Evolutionary conservation across 2,329 filamentous ascomycete species (phyloP).

Genomic region (Capronia coronata): DNA sequence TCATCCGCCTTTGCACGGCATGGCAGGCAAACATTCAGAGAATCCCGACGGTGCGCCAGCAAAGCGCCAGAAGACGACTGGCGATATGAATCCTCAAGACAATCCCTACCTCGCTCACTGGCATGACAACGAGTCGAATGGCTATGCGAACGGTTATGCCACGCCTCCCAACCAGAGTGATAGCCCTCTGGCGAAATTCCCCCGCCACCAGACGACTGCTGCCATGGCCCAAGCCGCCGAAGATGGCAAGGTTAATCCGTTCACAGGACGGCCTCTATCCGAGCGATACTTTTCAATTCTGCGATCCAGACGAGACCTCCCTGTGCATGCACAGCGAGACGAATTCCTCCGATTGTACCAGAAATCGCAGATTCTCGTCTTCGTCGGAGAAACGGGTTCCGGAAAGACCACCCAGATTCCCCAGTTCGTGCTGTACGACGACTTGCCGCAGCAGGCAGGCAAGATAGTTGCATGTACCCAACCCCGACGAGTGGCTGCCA

Average conservation of each 20-base stretch:
- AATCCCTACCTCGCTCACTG: slow-evolving; percentile 93
- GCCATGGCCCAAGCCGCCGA: slow-evolving; percentile 67
- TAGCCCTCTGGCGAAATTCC: slow-evolving; percentile 59
- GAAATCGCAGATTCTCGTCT: slow-evolving; percentile 89
- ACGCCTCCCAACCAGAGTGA: slow-evolving; percentile 35
- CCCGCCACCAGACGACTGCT: slow-evolving; percentile 73
- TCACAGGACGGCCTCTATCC: slow-evolving; percentile 71
- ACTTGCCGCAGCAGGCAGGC: slow-evolving; percentile 74
- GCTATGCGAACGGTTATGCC: slow-evolving; percentile 33
- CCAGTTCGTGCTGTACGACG: slow-evolving; percentile 95
- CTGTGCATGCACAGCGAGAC: slow-evolving; percentile 84
- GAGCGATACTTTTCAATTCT: slow-evolving; percentile 86
- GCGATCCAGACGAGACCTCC: slow-evolving; percentile 72
- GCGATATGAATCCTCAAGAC: slow-evolving; percentile 48
- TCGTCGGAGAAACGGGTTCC: slow-evolving; percentile 97
- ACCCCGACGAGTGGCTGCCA: slow-evolving; percentile 92
- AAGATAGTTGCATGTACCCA: slow-evolving; percentile 97
- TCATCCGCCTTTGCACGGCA: slow-evolving; percentile 2
- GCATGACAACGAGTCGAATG: slow-evolving; percentile 50
- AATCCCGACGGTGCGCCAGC: slow-evolving; percentile 38
- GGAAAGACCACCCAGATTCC: slow-evolving; percentile 99
- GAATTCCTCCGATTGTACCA: slow-evolving; percentile 95
- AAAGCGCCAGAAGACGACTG: slow-evolving; percentile 50
- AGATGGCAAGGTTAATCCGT: slow-evolving; percentile 75
- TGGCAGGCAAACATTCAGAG: slow-evolving; percentile 26